Evolutionary conservation across 1,284 basidiomycete genomes (phyloP), one percentile per base, ranked within the genome.

Genomic region (Sporisorium reilianum): DNA sequence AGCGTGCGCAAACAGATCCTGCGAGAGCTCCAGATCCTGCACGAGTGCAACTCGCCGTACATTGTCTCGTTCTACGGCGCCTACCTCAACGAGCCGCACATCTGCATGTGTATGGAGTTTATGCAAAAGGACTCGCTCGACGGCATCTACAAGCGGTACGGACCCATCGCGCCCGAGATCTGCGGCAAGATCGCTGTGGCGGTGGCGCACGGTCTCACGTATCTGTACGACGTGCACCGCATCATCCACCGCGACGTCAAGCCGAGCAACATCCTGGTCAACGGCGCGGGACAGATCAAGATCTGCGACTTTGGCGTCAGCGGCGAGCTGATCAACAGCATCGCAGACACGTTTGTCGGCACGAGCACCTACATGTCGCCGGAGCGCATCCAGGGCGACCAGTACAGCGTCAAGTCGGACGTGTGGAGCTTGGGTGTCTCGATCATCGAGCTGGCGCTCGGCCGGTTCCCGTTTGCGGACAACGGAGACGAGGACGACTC

Each of bases 231-330:
- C 84, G 92, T 92, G 1, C 97, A 99, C 86, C 91, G 95, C n/a
- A 99, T 99, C 86, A 99, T 99, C 79, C 96, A 99, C 86, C 92
- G 97, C 84, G 96, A 99, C 83, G 98, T 99, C 88, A 99, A 99
- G 86, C 96, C 96, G 2, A 97, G 94, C 46, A 99, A 99, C 84
- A 97, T 99, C 64, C 89, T 99, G 18, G 93, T 90, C 86, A 98
- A 98, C 84, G 93, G 94, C 12, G 88, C 89, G 45, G 97, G 96
- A 2, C 90, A 96, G 80, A 95, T 99, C 88, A 99, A 99, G 86
- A 92, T 99, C 50, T 97, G 95, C 82, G 97, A 99, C 86, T 99
- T 99, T 86, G 96, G 96, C 49, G 97, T 99, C 9, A 97, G 95
- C 0, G 97, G 97, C 20, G 96, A 99, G 85, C 89, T 99, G 71